Evolutionary conservation across 1,284 basidiomycete species (phyloP).

Genomic region (Veloboletus limbatus): DNA sequence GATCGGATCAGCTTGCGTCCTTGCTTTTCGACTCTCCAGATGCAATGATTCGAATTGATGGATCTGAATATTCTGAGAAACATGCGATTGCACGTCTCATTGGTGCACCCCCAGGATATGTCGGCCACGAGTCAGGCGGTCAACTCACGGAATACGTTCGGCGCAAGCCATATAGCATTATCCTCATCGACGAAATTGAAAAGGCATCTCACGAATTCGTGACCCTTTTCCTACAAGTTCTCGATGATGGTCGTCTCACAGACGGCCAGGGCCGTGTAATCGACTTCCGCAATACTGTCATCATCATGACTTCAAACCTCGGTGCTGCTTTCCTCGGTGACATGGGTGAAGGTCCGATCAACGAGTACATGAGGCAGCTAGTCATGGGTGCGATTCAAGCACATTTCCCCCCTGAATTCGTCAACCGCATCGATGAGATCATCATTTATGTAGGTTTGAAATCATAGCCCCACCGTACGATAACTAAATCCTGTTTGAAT

Average conservation of each 20-base stretch:
- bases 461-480: neutral
- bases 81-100: constrained; percentile 89
- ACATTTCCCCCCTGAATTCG: constrained; percentile 91
- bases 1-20: constrained; percentile 63
- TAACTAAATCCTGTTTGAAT: constrained; percentile 7
- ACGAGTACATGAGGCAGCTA: constrained; percentile 55
- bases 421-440: constrained; percentile 90
- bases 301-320: constrained; percentile 94
- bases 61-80: constrained; percentile 91
- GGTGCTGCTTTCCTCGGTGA: constrained; percentile 79
- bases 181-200: constrained; percentile 85
- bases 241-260: constrained; percentile 94
- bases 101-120: constrained; percentile 88
- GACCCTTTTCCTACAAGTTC: constrained; percentile 89
- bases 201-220: constrained; percentile 90
- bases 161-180: constrained; percentile 80
- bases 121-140: constrained; percentile 89
- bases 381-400: constrained; percentile 79
- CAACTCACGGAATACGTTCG: constrained; percentile 92
- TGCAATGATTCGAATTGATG: constrained; percentile 90
- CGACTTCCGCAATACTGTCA: constrained; percentile 84
- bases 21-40: constrained; percentile 88
- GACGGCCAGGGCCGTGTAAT: constrained; percentile 83
- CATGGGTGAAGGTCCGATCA: constrained; percentile 72
- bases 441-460: constrained; percentile 76